A percentile compares a stretch with the other conserved stretches of the same genome.
These are phyloP conservation scores for Amorphotheca resinae DNA, from an alignment of 495 filamentous ascomycete genomes.

Conservation along the genomic window DNA sequence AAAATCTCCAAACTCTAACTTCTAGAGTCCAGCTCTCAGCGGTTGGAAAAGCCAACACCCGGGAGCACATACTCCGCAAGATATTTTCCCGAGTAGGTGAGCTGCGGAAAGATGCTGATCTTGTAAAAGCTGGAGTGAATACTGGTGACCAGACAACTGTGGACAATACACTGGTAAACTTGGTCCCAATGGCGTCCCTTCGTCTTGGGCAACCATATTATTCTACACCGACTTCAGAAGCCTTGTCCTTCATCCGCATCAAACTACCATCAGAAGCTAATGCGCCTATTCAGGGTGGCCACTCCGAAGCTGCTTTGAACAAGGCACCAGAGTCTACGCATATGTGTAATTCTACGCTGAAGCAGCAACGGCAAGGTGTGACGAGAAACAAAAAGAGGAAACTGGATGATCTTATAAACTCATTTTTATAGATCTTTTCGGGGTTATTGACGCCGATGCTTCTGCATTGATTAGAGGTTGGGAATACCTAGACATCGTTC, in stretches of 20 bases:
- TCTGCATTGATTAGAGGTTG: neutral
- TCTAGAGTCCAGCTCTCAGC: neutral
- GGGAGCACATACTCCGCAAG: conserved; percentile 9
- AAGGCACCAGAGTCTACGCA: neutral
- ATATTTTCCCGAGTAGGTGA: conserved; percentile 11
- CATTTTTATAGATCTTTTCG: conserved; percentile 3
- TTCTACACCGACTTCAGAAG: neutral
- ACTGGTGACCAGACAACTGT: conserved; percentile 6
- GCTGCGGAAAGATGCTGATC: conserved; percentile 14
- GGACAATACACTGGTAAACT: conserved; percentile 6
- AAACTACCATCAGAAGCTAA: neutral
- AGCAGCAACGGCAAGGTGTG: neutral
- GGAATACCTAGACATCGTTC: too few relatives aligned
- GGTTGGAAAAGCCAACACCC: neutral
- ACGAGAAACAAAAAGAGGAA: conserved; percentile 8
- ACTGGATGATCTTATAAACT: conserved; percentile 8
- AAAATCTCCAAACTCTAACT: neutral
- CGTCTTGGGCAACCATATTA: conserved; percentile 7
- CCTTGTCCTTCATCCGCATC: conserved; percentile 8
- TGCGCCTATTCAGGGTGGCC: neutral
- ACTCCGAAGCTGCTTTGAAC: neutral
- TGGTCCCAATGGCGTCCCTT: conserved; percentile 15
- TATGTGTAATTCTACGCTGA: neutral
- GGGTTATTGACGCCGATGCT: neutral
- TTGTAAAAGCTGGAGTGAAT: conserved; percentile 5